Base-by-base conservation (phyloP, 768 basidiomycete species). In the Exidia glandulosa region DNA sequence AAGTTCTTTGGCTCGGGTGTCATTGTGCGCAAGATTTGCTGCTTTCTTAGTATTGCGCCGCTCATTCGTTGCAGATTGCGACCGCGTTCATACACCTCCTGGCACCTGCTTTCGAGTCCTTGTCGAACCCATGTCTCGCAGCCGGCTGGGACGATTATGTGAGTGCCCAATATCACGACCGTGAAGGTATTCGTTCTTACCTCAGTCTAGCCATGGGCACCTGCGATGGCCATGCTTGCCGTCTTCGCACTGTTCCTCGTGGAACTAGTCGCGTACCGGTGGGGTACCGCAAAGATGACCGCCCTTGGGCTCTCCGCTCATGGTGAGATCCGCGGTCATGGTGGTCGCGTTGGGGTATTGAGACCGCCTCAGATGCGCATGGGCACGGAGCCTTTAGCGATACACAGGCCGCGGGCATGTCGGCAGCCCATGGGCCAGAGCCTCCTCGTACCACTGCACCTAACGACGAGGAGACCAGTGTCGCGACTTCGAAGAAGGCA, bases 1-100 rank as follows among this genome's bases (percentile, higher is more conserved):
- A 93, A 91, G 71, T 92, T 87, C 70, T 94, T 94, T 72, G 92
- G 92, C 30, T 91, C 89, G 14, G 92, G 92, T 29, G 88, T 91
- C 56, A 90, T 91, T 65, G 88, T 89, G 88, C 1, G 94, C 83
- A 1, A 65, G 85, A 75, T 16, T 37, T 41, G 14, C 57, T 32
- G 60, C 54, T 48, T 27, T 25, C 33, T 25, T 13, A 31, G 33
- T 14, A 27, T 57, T 56, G 41, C 0, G 37, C 32, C 27, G 23
- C 50, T 63, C 41, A 70, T 70, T 54, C 63, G 73, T 90, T 54
- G 82, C 82, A 90, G 88, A 87, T 96, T 60, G 91, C 91, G 1
- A 95, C 93, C 10, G 87, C 89, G 2, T 95, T 90, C 69, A 89
- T 91, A 34, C 90, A 93, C 70, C 78, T 95, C 0, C 76, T 95